phyloP scores from a whole-genome alignment of 305 asterid genomes.

The Rubia balearica region DNA sequence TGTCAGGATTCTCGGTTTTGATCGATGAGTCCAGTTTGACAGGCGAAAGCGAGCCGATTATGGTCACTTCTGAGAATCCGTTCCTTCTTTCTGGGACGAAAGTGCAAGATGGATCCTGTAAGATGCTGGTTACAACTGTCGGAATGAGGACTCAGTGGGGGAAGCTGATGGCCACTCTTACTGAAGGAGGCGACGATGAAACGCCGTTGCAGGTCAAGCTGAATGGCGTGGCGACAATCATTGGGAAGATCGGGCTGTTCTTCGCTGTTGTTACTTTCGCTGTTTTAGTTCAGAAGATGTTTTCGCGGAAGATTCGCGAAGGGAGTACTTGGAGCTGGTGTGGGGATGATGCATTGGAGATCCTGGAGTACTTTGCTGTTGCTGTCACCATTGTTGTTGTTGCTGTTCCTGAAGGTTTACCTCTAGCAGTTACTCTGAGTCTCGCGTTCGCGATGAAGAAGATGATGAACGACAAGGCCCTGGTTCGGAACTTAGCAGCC shows the following conservation, averaged over 20 bases:
- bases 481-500: slow-evolving; percentile 87
- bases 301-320: slow-evolving; percentile 41
- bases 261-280: slow-evolving; percentile 85
- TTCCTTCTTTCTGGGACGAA: slow-evolving; percentile 86
- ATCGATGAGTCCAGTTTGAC: slow-evolving; percentile 87
- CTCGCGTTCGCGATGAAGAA: slow-evolving; percentile 93
- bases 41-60: slow-evolving; percentile 90
- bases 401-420: slow-evolving; percentile 95
- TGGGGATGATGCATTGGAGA: slow-evolving; percentile 65
- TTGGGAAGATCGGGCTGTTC: slow-evolving; percentile 83
- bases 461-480: slow-evolving; percentile 95
- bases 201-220: slow-evolving; percentile 81
- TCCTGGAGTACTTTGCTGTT: slow-evolving; percentile 74
- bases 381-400: slow-evolving; percentile 93
- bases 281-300: slow-evolving; percentile 68
- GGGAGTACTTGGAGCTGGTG: slow-evolving; percentile 47
- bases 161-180: slow-evolving; percentile 72
- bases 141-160: slow-evolving; percentile 99
- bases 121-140: slow-evolving; percentile 83
- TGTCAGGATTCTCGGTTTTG: slow-evolving; percentile 68
- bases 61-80: slow-evolving; percentile 51
- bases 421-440: slow-evolving; percentile 87
- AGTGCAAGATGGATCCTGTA: slow-evolving; percentile 92
- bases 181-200: slow-evolving; percentile 94
- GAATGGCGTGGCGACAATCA: slow-evolving; percentile 89